These are phyloP conservation scores for Penicillium ucsense DNA, from an alignment of 495 filamentous ascomycete species.

Conservation along the genomic window DNA sequence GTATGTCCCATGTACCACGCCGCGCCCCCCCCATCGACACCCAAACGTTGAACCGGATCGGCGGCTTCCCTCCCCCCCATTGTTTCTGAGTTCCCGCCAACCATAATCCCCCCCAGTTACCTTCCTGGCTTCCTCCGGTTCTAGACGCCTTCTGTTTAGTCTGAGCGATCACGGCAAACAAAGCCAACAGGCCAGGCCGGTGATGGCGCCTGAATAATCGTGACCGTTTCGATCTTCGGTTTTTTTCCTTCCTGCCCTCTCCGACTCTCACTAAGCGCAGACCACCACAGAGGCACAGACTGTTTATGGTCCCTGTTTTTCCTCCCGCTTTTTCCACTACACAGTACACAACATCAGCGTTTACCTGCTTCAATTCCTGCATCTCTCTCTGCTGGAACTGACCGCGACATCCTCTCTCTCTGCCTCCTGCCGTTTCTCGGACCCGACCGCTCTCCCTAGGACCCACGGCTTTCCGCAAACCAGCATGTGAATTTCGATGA, in stretches of 20 bases:
- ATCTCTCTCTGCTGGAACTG: background rate
- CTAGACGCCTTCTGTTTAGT: slow-evolving; percentile 27
- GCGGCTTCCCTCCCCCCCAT: slow-evolving; percentile 11
- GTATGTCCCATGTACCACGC: background rate
- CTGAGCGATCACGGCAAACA: slow-evolving; percentile 10
- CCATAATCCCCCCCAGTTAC: slow-evolving; percentile 6
- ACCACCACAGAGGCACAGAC: background rate
- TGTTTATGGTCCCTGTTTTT: background rate
- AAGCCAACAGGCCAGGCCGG: slow-evolving; percentile 8
- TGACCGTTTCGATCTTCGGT: slow-evolving; percentile 2
- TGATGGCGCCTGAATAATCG: slow-evolving; percentile 13
- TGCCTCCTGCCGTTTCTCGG: slow-evolving; percentile 1
- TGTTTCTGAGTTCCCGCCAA: slow-evolving; percentile 14
- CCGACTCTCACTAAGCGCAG: slow-evolving; percentile 5
- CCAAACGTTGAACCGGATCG: slow-evolving; percentile 25
- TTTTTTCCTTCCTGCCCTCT: too few species aligned
- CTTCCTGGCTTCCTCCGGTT: slow-evolving; percentile 14
- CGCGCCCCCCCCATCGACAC: slow-evolving; percentile 1
- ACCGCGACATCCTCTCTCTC: slow-evolving; percentile 9
- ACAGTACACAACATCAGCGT: background rate
- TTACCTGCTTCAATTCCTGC: slow-evolving; percentile 4
- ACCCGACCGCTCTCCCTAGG: slow-evolving; percentile 3
- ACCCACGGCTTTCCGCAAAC: slow-evolving; percentile 3
- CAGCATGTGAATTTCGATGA: slow-evolving; percentile 38
- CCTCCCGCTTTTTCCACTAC: slow-evolving; percentile 1